Base-by-base conservation (phyloP, 2,329 filamentous ascomycete species). In the Xylaria polymorpha region DNA sequence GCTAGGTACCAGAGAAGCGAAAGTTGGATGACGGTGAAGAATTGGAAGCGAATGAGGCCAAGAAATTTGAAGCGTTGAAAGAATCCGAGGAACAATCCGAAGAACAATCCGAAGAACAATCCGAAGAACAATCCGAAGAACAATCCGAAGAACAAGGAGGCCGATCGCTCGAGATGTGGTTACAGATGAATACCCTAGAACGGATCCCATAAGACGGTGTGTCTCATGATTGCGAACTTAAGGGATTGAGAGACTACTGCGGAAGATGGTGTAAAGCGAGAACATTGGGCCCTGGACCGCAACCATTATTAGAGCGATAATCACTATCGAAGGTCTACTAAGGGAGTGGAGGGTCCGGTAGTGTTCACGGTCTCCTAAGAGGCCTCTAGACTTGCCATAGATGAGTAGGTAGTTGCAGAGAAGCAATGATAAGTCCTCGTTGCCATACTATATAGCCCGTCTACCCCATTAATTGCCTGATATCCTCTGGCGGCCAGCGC, bases 391-490 rank as follows among this genome's bases (percentile, higher is more conserved):
- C 20, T 39, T 46, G 46, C 37, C 22, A 53, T 66, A 66, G 61
- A 67, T 15, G 12, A 35, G 25, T 65, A 67, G 64, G 64, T 66
- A 68, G 25, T 59, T 25, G 43, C 20, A 55, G 56, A 58, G 46
- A 51, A 62, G 20, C 55, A 55, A 53, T 57, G 18, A 41, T 41
- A 65, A 51, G 8, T 41, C 3, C 37, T 53, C 35, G 4, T 59
- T 69, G 14, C 25, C 15, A 10, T 32, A 32, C 29, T 55, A 57
- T 51, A 50, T 5, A 41, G 14, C 55, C 6, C 18, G 18, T 48
- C 51, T 72, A 96, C 15, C 96, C 96, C 96, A 99, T 99, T 75
- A 99, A 83, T 83, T 99, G 96, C 78, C 93, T 86, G 74, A 96
- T 87, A 83, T 98, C 95, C 76, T 94, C 91, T 0, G 96, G 96